Evolutionary conservation across 768 basidiomycete species (phyloP).

Genomic region (Collybia sordida): DNA sequence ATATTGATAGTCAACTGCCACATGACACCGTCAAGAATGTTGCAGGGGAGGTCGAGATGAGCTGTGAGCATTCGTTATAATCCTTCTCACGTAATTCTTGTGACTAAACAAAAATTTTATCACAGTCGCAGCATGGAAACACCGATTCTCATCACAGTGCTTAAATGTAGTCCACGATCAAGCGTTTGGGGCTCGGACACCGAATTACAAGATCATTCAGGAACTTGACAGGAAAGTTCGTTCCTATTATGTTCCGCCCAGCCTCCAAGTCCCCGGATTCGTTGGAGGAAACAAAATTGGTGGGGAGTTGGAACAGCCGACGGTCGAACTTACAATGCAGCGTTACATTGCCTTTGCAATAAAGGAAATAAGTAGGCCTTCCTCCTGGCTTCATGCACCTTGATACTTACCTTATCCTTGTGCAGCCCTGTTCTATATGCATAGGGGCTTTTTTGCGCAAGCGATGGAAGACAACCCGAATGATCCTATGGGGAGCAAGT

Average conservation of each 20-base stretch:
- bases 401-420: constrained; percentile 2
- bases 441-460: constrained; percentile 72
- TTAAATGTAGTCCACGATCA: constrained; percentile 65
- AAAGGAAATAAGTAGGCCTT: constrained; percentile 58
- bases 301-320: constrained; percentile 42
- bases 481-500: constrained; percentile 72
- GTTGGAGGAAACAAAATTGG: constrained; percentile 42
- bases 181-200: constrained; percentile 62
- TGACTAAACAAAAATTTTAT: not conserved
- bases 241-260: constrained; percentile 61
- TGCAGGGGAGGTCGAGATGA: constrained; percentile 58
- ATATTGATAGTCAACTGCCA: constrained; percentile 56
- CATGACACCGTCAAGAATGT: constrained; percentile 43
- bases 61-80: constrained; percentile 44
- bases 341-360: constrained; percentile 66
- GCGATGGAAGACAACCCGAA: constrained; percentile 61
- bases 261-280: constrained; percentile 65
- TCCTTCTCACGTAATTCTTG: constrained; percentile 4
- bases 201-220: constrained; percentile 59
- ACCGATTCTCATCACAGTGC: constrained; percentile 61
- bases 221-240: constrained; percentile 69
- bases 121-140: constrained; percentile 68
- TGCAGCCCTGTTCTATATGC: constrained; percentile 69
- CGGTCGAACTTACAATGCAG: constrained; percentile 64
- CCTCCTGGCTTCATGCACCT: not conserved